Conservation (phyloP, 148 eudicot species). For the Chenopodium formosanum region DNA sequence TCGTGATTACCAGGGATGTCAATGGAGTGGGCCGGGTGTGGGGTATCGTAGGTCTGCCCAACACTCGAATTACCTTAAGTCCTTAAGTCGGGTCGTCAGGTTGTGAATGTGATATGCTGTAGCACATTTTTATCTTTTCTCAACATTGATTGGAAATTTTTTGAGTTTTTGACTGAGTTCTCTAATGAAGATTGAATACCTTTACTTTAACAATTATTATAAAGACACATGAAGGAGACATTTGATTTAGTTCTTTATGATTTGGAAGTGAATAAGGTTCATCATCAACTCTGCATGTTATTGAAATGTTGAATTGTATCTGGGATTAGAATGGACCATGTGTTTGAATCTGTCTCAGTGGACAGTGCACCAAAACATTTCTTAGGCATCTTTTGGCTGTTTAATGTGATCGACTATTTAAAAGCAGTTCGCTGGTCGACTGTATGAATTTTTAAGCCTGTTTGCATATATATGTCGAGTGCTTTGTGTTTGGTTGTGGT, state of each 20-base stretch:
- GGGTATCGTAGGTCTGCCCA: not conserved
- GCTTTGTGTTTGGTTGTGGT: slow-evolving; percentile 3
- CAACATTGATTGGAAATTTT: not conserved
- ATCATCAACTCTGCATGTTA: not conserved
- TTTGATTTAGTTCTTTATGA: not conserved
- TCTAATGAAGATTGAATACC: not conserved
- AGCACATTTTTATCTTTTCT: not conserved
- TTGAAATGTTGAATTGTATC: not conserved
- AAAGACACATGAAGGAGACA: not conserved
- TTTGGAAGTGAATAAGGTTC: not conserved
- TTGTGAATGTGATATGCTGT: not conserved
- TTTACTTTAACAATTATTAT: not conserved
- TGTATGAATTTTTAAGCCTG: not conserved
- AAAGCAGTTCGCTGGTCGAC: not conserved
- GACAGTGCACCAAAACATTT: not conserved
- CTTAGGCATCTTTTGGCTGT: not conserved
- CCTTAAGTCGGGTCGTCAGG: not conserved
- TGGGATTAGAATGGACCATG: not conserved
- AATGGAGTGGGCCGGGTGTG: not conserved
- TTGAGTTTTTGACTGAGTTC: not conserved
- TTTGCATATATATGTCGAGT: not conserved
- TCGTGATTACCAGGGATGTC: not conserved
- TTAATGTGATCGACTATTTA: not conserved
- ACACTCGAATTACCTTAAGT: not conserved
- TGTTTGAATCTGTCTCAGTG: not conserved